phyloP scores from a whole-genome alignment of 495 filamentous ascomycete species.

The Penicillium canariense region DNA sequence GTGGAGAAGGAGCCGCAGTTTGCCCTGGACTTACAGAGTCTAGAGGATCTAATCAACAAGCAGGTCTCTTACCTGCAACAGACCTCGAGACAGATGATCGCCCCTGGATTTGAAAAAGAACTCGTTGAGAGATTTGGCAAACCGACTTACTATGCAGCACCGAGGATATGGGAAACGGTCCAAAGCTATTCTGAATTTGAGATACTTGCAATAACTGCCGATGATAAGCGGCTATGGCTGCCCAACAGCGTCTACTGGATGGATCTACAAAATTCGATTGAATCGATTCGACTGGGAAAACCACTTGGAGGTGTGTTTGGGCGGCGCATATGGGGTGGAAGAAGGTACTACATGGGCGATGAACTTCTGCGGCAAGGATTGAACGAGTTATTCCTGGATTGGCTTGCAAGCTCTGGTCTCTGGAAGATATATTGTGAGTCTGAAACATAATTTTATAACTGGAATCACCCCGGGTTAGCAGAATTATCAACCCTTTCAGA shows the following conservation, averaged over 20 bases:
- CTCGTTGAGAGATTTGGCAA: constrained; percentile 11
- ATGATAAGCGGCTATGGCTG: constrained; percentile 10
- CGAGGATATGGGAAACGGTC: constrained; percentile 14
- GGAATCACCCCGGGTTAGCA: too few species aligned
- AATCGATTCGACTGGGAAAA: constrained; percentile 9
- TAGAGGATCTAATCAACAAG: constrained; percentile 10
- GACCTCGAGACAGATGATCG: constrained; percentile 20
- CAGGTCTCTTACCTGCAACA: constrained; percentile 19
- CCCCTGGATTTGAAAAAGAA: constrained; percentile 2
- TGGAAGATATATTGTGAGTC: constrained; percentile 12
- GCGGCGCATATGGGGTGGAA: background rate
- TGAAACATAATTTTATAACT: too few species aligned
- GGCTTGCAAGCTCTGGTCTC: constrained; percentile 15
- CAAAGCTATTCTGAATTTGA: constrained; percentile 16
- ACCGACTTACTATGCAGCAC: constrained; percentile 16
- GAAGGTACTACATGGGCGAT: constrained; percentile 21
- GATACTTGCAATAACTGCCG: constrained; percentile 7
- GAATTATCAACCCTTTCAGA: too few species aligned
- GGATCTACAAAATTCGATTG: constrained; percentile 16
- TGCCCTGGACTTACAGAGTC: background rate
- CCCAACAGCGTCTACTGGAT: constrained; percentile 16
- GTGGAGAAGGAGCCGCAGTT: background rate
- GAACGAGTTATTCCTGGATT: constrained; percentile 23
- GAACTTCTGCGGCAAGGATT: constrained; percentile 24
- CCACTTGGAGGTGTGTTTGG: constrained; percentile 14